These are phyloP conservation scores for Bolboschoenus planiculmis DNA, from an alignment of 176 grass and related monocot species.

Conservation along the genomic window DNA sequence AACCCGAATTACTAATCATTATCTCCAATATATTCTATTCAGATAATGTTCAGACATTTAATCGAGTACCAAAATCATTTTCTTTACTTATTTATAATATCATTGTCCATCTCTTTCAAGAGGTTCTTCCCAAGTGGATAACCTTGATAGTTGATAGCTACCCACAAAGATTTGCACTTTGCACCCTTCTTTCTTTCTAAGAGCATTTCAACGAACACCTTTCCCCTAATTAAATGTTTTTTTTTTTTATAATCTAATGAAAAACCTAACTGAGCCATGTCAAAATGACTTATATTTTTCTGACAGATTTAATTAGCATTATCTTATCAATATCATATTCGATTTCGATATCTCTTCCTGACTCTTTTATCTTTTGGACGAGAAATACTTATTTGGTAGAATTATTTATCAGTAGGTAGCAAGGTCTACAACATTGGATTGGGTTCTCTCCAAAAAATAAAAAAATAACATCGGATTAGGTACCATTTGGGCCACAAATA, in stretches of 20 bases:
- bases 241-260: background rate
- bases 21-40: constrained; percentile 6
- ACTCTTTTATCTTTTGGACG: background rate
- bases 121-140: background rate
- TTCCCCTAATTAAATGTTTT: background rate
- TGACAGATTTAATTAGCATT: background rate
- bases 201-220: background rate
- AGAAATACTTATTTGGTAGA: background rate
- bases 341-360: background rate
- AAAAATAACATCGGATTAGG: background rate
- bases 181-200: background rate
- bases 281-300: background rate
- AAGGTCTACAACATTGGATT: background rate
- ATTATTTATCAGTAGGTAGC: background rate
- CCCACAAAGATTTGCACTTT: background rate
- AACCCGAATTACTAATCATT: constrained; percentile 12
- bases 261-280: background rate
- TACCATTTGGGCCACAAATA: background rate
- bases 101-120: background rate
- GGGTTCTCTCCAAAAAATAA: too few relatives aligned
- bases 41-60: constrained; percentile 1
- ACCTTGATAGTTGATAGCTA: background rate
- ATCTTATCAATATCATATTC: background rate
- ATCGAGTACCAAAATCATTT: constrained; percentile 7
- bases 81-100: background rate